Conservation (phyloP, 1,139 yeast species). For the Saccharomyces hybrid region DNA sequence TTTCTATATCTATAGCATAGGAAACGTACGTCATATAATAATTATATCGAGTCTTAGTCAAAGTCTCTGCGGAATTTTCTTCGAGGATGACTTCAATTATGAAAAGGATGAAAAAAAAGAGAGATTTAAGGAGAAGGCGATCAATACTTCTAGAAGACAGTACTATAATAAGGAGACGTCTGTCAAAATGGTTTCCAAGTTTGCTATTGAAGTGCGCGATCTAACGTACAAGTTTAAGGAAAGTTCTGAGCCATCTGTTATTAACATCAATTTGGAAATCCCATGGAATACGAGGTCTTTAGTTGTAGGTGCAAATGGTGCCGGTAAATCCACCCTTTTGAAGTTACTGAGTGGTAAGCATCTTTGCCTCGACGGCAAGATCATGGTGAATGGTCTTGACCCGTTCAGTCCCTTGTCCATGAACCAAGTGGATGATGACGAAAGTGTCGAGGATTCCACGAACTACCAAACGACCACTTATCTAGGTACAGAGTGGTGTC, state of each 20-base stretch:
- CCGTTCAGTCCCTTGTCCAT: conserved; percentile 53
- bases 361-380: conserved; percentile 61
- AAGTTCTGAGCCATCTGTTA: conserved; percentile 59
- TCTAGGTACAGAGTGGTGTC: conserved; percentile 96
- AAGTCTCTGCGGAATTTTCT: not conserved
- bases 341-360: conserved; percentile 87
- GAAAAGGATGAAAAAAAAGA: not conserved
- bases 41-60: not conserved
- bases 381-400: conserved; percentile 66
- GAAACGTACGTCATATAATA: not conserved
- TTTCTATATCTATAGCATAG: not conserved
- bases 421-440: conserved; percentile 15
- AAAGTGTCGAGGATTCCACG: conserved; percentile 24
- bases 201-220: conserved; percentile 57
- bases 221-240: conserved; percentile 65
- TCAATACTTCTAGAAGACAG: not conserved
- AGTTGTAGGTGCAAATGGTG: conserved; percentile 90
- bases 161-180: not conserved
- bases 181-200: conserved; percentile 6
- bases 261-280: conserved; percentile 50
- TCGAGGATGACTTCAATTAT: not conserved
- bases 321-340: conserved; percentile 87
- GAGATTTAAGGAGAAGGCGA: not conserved
- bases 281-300: conserved; percentile 70
- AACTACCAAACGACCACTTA: conserved; percentile 62